Percentiles rank a stretch among this genome's conserved stretches.
phyloP scores from a whole-genome alignment of 805 yeast species.

The Cyberlindnera mycetangii region DNA sequence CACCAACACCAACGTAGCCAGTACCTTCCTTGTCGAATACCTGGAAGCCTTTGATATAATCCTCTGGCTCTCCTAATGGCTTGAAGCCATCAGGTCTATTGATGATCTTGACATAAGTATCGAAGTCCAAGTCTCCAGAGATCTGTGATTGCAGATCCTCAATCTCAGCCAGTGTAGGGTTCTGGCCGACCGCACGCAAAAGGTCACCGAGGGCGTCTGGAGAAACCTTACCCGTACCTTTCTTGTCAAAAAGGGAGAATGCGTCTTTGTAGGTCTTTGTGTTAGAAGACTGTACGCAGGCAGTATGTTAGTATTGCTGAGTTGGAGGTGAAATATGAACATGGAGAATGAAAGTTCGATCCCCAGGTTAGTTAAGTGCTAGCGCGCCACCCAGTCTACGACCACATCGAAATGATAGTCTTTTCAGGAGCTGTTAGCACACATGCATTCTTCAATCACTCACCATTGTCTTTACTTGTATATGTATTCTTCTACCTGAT shows the following conservation, averaged over 20 bases:
- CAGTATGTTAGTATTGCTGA: constrained; percentile 2
- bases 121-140: constrained; percentile 57
- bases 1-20: constrained; percentile 97
- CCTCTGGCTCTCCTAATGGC: constrained; percentile 80
- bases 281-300: constrained; percentile 23
- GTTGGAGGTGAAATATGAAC: not conserved
- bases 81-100: constrained; percentile 88
- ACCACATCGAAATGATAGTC: no score
- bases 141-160: constrained; percentile 47
- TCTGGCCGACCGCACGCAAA: constrained; percentile 95
- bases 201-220: constrained; percentile 85
- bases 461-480: not conserved
- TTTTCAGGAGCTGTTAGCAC: not conserved
- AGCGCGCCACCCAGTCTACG: no score
- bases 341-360: no score
- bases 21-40: constrained; percentile 95
- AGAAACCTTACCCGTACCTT: constrained; percentile 90
- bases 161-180: constrained; percentile 92
- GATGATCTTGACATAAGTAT: constrained; percentile 70
- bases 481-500: not conserved
- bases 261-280: constrained; percentile 74
- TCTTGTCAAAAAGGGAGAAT: constrained; percentile 92
- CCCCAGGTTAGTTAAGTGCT: no score
- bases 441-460: not conserved
- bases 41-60: constrained; percentile 93